Evolutionary conservation across 441 rosid species (phyloP), one percentile per base, ranked within the genome.

Genomic region (Corymbia calophylla): DNA sequence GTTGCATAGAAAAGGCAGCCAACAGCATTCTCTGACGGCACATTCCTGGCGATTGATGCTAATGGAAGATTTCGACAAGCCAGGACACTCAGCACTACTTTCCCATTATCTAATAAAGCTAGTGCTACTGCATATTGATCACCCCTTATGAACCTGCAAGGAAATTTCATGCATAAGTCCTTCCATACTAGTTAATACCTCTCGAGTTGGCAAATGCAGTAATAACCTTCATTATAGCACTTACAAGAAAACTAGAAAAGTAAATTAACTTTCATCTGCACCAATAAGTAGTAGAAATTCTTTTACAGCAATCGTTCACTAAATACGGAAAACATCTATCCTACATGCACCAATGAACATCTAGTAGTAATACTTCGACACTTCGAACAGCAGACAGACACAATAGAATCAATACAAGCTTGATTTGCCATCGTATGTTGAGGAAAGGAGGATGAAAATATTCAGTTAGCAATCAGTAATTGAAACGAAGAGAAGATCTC

Each of bases 71-170:
- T 98, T 2, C 98, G 99, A 90, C 99, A 97, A 93, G 98, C 99
- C 90, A 97, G 92, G 89, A 93, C 98, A 88, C 99, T 99, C 88
- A 97, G 90, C 62, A 97, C 99, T 56, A 98, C 98, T 94, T 95
- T 91, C 80, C 99, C 99, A 93, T 94, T 94, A 90, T 96, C 99
- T 86, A 98, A 95, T 95, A 98, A 91, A 13, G 95, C 99, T 88
- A 98, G 92, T n/a, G 99, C 99, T 90, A 98, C 95, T 27, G 98
- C 99, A 90, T 98, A 98, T 92, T 98, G 99, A 92, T 93, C 98
- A 91, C 99, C 99, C 94, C 99, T 95, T 77, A 98, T 88, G 92
- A 98, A 97, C 92, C 99, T 98, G 90, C 21, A 19, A 32, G 70
- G 89, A 54, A 90, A 87, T 77, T 85, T 25, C 80, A 91, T 90